Conservation (phyloP, 768 basidiomycete genomes). For the Mycena venus region DNA sequence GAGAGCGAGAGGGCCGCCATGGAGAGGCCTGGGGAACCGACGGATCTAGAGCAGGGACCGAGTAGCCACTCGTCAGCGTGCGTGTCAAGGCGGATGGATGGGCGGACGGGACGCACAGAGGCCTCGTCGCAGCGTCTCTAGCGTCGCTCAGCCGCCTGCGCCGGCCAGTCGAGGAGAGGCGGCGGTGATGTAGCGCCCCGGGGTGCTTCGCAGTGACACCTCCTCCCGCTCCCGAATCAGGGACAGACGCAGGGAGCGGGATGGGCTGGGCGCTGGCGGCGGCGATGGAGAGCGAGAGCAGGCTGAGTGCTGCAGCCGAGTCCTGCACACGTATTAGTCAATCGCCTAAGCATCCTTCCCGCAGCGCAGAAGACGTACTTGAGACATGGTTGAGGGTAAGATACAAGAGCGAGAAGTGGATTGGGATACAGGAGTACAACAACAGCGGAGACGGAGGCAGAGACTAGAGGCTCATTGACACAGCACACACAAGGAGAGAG, state of each 20-base stretch:
- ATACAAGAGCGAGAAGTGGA: background rate
- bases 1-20: slow-evolving; percentile 35
- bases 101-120: slow-evolving; percentile 69
- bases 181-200: slow-evolving; percentile 63
- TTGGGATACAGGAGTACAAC: slow-evolving; percentile 22
- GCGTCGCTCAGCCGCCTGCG: slow-evolving; percentile 84
- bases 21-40: slow-evolving; percentile 27
- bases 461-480: slow-evolving; percentile 22
- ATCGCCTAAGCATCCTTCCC: background rate
- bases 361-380: slow-evolving; percentile 9
- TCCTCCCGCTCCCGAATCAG: background rate
- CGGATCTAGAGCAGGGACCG: slow-evolving; percentile 1
- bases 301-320: slow-evolving; percentile 52
- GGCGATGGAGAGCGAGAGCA: slow-evolving; percentile 78
- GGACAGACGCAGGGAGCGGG: slow-evolving; percentile 40
- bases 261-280: slow-evolving; percentile 67
- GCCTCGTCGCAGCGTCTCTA: slow-evolving; percentile 80
- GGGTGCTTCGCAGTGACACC: slow-evolving; percentile 23
- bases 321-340: slow-evolving; percentile 35
- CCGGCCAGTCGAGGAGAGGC: slow-evolving; percentile 79
- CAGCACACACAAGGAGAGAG: background rate
- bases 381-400: slow-evolving; percentile 24
- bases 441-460: background rate
- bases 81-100: background rate
- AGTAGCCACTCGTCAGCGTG: background rate